These are phyloP conservation scores for Lipomyces starkeyi DNA, from an alignment of 805 yeast genomes.

Conservation along the genomic window DNA sequence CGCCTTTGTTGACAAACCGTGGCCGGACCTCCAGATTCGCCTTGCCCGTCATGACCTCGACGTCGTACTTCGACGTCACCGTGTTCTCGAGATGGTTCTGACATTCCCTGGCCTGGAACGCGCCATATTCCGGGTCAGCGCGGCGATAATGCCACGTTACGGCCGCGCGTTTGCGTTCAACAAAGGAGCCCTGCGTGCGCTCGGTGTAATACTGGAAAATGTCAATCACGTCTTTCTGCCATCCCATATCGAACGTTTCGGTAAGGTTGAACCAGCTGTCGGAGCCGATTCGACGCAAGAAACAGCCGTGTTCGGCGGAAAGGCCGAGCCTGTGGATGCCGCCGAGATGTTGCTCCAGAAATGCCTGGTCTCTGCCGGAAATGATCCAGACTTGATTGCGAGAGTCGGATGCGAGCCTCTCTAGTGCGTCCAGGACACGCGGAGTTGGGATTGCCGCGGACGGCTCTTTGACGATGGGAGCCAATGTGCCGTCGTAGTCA, in stretches of 20 bases:
- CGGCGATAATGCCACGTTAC: slow-evolving; percentile 97
- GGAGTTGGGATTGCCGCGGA: slow-evolving; percentile 97
- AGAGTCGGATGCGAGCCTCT: slow-evolving; percentile 71
- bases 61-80: slow-evolving; percentile 70
- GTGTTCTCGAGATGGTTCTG: slow-evolving; percentile 65
- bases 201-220: slow-evolving; percentile 78
- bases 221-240: slow-evolving; percentile 85
- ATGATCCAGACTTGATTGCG: slow-evolving; percentile 91
- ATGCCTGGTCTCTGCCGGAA: slow-evolving; percentile 91
- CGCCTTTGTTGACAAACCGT: slow-evolving; percentile 92
- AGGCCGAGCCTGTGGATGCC: slow-evolving; percentile 70
- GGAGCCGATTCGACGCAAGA: slow-evolving; percentile 68
- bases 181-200: slow-evolving; percentile 86
- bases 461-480: slow-evolving; percentile 96
- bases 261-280: slow-evolving; percentile 83
- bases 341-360: slow-evolving; percentile 89
- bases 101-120: slow-evolving; percentile 79
- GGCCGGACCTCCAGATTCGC: slow-evolving; percentile 99
- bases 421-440: slow-evolving; percentile 64
- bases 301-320: slow-evolving; percentile 98
- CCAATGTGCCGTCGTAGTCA: slow-evolving; percentile 96
- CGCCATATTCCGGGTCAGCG: slow-evolving; percentile 92
- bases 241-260: slow-evolving; percentile 83
- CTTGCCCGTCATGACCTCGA: slow-evolving; percentile 96
- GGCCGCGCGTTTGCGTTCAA: slow-evolving; percentile 90